phyloP scores from a whole-genome alignment of 768 basidiomycete species.

The Collybia sordida region DNA sequence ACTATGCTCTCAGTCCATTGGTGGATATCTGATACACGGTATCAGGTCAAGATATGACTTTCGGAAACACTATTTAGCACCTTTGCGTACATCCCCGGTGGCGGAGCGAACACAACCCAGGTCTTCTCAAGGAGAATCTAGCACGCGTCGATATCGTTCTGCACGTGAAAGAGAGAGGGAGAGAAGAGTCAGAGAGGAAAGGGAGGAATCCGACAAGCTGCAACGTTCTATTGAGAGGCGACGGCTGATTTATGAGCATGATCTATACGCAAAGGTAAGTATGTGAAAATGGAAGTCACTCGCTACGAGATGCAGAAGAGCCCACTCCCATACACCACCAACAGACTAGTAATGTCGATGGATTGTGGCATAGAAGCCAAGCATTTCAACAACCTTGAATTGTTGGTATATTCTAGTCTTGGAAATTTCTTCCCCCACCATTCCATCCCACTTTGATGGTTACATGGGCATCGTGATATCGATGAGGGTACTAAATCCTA shows the following conservation, averaged over 20 bases:
- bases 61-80: slow-evolving; percentile 75
- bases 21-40: slow-evolving; percentile 76
- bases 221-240: slow-evolving; percentile 73
- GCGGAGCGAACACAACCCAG: slow-evolving; percentile 24
- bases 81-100: slow-evolving; percentile 55
- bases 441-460: not conserved
- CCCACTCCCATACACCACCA: not conserved
- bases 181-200: slow-evolving; percentile 44
- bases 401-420: not conserved
- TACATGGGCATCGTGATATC: too few relatives aligned
- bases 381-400: too few relatives aligned
- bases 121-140: slow-evolving; percentile 22
- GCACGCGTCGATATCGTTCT: slow-evolving; percentile 31
- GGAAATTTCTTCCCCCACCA: not conserved
- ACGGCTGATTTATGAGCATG: slow-evolving; percentile 77
- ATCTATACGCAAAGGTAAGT: slow-evolving; percentile 83
- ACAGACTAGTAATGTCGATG: too few relatives aligned
- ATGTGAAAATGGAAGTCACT: too few relatives aligned
- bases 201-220: slow-evolving; percentile 66
- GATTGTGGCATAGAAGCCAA: too few relatives aligned
- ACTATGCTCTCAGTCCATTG: slow-evolving; percentile 66
- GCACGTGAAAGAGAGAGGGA: slow-evolving; percentile 56
- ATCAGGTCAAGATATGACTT: slow-evolving; percentile 80
- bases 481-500: too few relatives aligned
- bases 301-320: too few relatives aligned